Evolutionary conservation across 345 rosid genomes (phyloP).

Genomic region (thale cress (Arabidopsis thaliana)): TAIR10.1 NC_003074.8:3934001-3934500

Average conservation of each 20-base stretch:
- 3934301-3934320: slow-evolving; percentile 37
- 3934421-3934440: slow-evolving; percentile 10
- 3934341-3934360: slow-evolving; percentile 38
- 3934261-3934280: slow-evolving; percentile 20
- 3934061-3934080: slow-evolving; percentile 33
- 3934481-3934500: not conserved
- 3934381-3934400: slow-evolving; percentile 41
- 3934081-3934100: slow-evolving; percentile 19
- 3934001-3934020: slow-evolving; percentile 37
- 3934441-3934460: slow-evolving; percentile 18
- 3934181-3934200: not conserved
- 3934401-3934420: slow-evolving; percentile 35
- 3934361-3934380: slow-evolving; percentile 36
- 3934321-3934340: slow-evolving; percentile 33
- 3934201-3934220: not conserved
- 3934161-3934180: slow-evolving; percentile 33
- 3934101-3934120: slow-evolving; percentile 17
- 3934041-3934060: slow-evolving; percentile 43
- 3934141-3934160: slow-evolving; percentile 45
- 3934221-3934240: not conserved
- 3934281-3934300: slow-evolving; percentile 8
- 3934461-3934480: slow-evolving; percentile 13
- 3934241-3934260: slow-evolving; percentile 26
- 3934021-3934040: slow-evolving; percentile 21
- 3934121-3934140: slow-evolving; percentile 33